Base-by-base conservation (phyloP, 108 stramenopile species). In the Seminavis robusta region DNA sequence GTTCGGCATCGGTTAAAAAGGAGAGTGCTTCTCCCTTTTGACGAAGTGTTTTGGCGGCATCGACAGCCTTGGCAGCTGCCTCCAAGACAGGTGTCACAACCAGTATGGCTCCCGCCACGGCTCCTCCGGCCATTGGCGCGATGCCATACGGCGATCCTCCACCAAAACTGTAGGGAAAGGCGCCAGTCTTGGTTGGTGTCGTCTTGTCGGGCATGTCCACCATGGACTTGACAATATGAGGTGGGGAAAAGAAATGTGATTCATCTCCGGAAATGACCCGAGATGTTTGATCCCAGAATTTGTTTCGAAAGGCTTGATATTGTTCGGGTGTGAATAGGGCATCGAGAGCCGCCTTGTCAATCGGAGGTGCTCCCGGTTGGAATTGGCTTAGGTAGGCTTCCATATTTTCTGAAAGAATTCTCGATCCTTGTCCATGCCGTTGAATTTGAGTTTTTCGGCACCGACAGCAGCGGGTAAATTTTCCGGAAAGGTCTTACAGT, bases 341-440 rank as follows among this genome's bases (percentile, higher is more conserved):
- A 39, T 88, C 74, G 19, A 92, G 49, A 41, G 80, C 56, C 7
- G 68, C 69, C 41, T 66, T 37, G 52, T 81, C 78, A 45, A 92
- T 63, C 21, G 86, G 81, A 20, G 80, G 80, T 10, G 81, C 60
- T 20, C 86, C 84, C 3, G 72, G 81, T 25, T 68, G 78, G 72
- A 77, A 92, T 55, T 92, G 86, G 17, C 67, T 51, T 21, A 92
- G 59, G 61, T 92, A 92, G 23, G 90, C 68, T 40, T 67, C 69
- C 72, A 92, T 86, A 59, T 92, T 92, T 45, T 51, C 61, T 29
- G 66, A 47, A 83, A 92, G 34, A 73, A 57, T 40, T 85, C 81
- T 37, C 84, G 76, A 43, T 92, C 86, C 65, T 86, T 88, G 52
- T 87, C 86, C 74, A 86, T 84, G n/a, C 81, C 81, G 9, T 74